Evolutionary conservation across 2,329 filamentous ascomycete genomes (phyloP), one percentile per base, ranked within the genome.

Genomic region (Emergomyces orientalis): DNA sequence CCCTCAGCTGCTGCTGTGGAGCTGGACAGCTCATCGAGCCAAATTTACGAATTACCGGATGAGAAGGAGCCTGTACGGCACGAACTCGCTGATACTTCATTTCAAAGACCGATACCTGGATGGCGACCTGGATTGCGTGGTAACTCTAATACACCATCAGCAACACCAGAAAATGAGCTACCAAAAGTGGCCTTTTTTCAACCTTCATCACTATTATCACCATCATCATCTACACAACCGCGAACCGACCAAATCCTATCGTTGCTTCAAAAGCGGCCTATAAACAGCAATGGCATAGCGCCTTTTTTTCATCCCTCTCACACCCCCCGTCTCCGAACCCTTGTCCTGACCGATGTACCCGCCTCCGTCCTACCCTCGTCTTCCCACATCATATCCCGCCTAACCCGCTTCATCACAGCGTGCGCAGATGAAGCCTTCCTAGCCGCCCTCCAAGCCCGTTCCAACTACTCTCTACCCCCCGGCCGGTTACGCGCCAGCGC

Each of bases 381-480:
- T 1, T 79, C 79, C 1, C 67, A 74, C 0, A 72, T 83, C 22
- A 65, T 77, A 5, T 65, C 74, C 14, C 71, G 77, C 7, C 71
- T 87, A 5, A 81, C 79, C 55, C 73, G 78, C 14, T 86, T 85
- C 69, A 81, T 86, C 65, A 79, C 76, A 60, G 78, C 80, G 52
- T 86, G 83, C 67, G 82, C 83, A 17, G 78, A 82, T 61, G 84
- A 86, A 73, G 71, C 78, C 0, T 70, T 77, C 13, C 77, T 85
- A 11, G 82, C 84, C 25, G 77, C 73, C 4, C 75, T 82, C 14
- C 78, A 81, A 67, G 83, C 84, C 2, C 74, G 73, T 43, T 78
- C 80, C n/a, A 82, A 84, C 60, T 86, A 86, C 67, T 79, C 80
- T 0, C 74, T 86, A 2, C 83, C 84, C n/a, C 83, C 84, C 2